Conservation (phyloP, 2,329 filamentous ascomycete species). For the Didymosphaeria variabile region DNA sequence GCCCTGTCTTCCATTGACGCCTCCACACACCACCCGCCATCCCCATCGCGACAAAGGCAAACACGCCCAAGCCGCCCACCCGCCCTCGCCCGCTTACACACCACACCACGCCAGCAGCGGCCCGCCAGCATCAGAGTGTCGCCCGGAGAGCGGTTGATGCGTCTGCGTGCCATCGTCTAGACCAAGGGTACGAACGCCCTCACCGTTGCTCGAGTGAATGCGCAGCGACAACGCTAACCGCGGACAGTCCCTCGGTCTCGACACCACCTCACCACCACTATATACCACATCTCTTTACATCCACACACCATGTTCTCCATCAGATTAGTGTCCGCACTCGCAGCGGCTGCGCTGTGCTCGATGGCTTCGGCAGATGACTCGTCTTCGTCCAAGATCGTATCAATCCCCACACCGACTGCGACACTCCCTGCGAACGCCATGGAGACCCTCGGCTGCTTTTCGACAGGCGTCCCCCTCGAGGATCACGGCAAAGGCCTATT, state of each 20-base stretch:
- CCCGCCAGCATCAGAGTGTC: conserved; percentile 20
- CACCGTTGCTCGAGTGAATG: conserved; percentile 13
- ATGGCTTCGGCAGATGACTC: conserved; percentile 34
- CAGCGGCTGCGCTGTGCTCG: conserved; percentile 42
- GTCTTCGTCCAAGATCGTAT: conserved; percentile 20
- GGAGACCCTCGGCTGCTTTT: conserved; percentile 61
- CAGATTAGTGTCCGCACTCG: conserved; percentile 41
- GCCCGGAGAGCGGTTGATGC: conserved; percentile 34
- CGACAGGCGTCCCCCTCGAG: conserved; percentile 55
- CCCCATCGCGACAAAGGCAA: conserved; percentile 6
- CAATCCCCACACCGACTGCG: conserved; percentile 43
- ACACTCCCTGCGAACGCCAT: conserved; percentile 39
- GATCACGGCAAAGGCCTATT: conserved; percentile 60
- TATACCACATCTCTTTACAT: not conserved
- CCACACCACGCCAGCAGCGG: conserved; percentile 17
- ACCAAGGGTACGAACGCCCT: conserved; percentile 33
- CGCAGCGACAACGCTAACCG: conserved; percentile 34
- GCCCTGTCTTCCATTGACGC: conserved; percentile 8
- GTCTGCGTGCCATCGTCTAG: conserved; percentile 29
- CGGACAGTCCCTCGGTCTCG: conserved; percentile 33
- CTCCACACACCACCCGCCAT: conserved; percentile 11
- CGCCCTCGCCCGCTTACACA: conserved; percentile 16
- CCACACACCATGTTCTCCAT: conserved; percentile 44
- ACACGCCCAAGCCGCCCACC: conserved; percentile 8
- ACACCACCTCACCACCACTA: conserved; percentile 22